Base-by-base conservation (phyloP, 768 basidiomycete species). In the Dioszegia crocea region DNA sequence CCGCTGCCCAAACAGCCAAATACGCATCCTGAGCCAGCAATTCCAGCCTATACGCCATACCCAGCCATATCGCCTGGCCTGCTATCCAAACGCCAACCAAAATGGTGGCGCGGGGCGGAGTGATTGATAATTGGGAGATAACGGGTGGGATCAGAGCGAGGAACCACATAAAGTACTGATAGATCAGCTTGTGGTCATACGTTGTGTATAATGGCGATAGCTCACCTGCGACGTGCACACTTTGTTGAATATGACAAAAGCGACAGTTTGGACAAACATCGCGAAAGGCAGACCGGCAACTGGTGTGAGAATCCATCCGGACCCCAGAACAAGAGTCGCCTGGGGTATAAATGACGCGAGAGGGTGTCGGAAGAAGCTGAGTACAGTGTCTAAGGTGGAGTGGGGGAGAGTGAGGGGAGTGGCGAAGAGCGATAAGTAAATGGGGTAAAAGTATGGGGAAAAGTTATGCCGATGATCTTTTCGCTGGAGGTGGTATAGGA, bases 391-490 rank as follows among this genome's bases (percentile, higher is more conserved):
- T 5, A 43, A 19, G n/a, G 21, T 78, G 59, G 6, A 56, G 55
- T 30, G 59, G 40, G 46, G 12, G 19, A 44, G 39, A 3, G 45
- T 24, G 33, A 57, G 0, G 21, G 43, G 14, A 2, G 16, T 26
- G 11, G 59, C 23, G 16, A 89, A 87, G 68, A 92, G 88, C 0
- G 86, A 86, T 55, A 98, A 84, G 76, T 98, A 97, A 38, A 88
- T 91, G 31, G 88, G 85, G 75, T 98, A 97, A 78, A 96, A 98
- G 79, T 97, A 96, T 0, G 91, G 89, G 5, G 93, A 92, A 78
- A 99, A 98, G 76, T 99, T 99, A 78, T 98, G 96, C 56, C 94
- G 87, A 68, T 98, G 93, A 77, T 99, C 96, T 19, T 89, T 84
- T 19, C 96, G 84, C 63, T 86, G 84, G 10, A 90, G 79, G 66